Percentiles rank a stretch among this genome's conserved stretches.
Conservation (phyloP, 164 flowering plant genomes). For the Annona cherimola region DNA sequence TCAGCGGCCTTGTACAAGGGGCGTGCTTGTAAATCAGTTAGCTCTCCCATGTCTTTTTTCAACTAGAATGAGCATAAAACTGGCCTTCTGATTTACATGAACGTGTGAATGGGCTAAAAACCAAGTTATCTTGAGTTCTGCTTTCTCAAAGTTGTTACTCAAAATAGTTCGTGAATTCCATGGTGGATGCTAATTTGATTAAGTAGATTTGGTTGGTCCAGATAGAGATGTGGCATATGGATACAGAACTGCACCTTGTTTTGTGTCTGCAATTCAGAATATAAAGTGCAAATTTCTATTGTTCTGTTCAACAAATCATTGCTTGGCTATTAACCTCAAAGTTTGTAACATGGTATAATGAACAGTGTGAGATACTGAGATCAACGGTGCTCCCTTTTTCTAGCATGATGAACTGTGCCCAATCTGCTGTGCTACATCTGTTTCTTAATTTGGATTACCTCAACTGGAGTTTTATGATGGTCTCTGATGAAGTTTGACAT, state of each 20-base stretch:
- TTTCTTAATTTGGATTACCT: no score
- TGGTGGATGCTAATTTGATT: neutral
- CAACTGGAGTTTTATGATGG: no score
- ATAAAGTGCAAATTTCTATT: neutral
- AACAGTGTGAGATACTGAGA: no score
- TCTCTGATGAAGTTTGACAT: no score
- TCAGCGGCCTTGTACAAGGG: neutral
- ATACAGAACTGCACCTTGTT: neutral
- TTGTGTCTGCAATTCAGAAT: neutral
- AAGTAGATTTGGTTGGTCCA: neutral
- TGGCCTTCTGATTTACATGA: neutral
- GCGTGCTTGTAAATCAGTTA: neutral
- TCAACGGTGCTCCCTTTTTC: no score
- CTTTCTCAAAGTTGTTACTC: neutral
- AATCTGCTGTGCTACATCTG: no score
- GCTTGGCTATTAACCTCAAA: neutral
- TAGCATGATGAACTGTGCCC: no score
- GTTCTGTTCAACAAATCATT: neutral
- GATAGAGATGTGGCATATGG: neutral
- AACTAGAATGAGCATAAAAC: neutral
- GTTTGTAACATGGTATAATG: no score
- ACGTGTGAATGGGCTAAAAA: neutral
- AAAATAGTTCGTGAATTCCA: neutral
- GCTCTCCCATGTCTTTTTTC: neutral
- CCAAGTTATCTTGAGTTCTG: neutral